Conservation (phyloP, 139 green algal genomes). For the Chlorella ohadii region DNA sequence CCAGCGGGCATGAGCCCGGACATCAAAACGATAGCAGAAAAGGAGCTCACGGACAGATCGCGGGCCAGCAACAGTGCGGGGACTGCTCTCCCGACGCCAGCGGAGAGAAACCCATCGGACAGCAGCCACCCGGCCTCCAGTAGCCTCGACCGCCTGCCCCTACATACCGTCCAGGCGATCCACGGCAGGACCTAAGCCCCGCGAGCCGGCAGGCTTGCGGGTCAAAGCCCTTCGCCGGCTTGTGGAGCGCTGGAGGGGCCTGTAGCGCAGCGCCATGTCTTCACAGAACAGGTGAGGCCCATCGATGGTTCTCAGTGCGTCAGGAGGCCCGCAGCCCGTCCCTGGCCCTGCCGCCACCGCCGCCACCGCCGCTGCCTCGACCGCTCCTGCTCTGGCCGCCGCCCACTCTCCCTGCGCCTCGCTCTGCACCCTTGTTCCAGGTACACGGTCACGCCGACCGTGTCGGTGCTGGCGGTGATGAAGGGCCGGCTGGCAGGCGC, state of each 20-base stretch:
- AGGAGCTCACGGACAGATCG: no score
- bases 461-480: slow-evolving; percentile 93
- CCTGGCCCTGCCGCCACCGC: background rate
- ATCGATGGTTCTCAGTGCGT: background rate
- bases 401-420: background rate
- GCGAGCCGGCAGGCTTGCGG: no score
- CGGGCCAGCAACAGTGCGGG: no score
- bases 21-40: no score
- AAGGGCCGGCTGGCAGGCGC: slow-evolving; percentile 90
- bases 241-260: background rate
- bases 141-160: no score
- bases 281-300: slow-evolving; percentile 32
- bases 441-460: slow-evolving; percentile 87
- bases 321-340: background rate
- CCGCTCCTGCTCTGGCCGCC: background rate
- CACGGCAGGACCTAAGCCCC: no score
- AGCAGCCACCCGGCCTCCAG: no score
- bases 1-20: no score
- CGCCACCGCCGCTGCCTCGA: background rate
- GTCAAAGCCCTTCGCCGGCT: no score
- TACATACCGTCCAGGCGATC: no score
- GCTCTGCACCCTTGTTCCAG: background rate
- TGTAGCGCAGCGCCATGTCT: slow-evolving; percentile 42
- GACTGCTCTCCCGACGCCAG: no score
- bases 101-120: no score